Evolutionary conservation across 73 alveolate species (phyloP), one percentile per base, ranked within the genome.

Genomic region (Urostyla sp.): DNA sequence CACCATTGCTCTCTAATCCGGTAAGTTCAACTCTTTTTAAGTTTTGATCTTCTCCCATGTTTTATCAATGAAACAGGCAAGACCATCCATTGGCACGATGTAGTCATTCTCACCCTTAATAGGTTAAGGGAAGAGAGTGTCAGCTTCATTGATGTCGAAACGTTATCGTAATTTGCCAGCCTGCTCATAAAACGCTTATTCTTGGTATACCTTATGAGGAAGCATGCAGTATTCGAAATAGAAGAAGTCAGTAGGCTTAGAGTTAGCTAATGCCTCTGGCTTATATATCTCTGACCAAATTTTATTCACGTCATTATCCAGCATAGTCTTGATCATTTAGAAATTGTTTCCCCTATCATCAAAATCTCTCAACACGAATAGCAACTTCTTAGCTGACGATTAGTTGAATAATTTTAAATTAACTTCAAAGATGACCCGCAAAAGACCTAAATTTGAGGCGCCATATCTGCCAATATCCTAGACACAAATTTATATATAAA

Each of bases 281-380:
- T 94, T 94, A 37, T 91, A 87, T 21, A 91, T 92, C 56, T 91
- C 94, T 6, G 58, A 43, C 97, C 97, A 94, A 18, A 92, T 91
- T 35, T 72, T 72, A 32, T 53, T 75, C 69, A 94, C 78, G 75
- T 92, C 93, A 0, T 50, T 46, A 59, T 90, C 84, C 24, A 92
- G 78, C 37, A 58, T 73, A 21, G 66, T 82, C 59, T 34, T 91
- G 52, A 84, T 56, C 36, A 54, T 83, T 59, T 66, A 75, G 10
- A 50, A 43, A 81, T 91, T 94, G 61, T 88, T 88, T 7, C 74
- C 88, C 34, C 75, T 69, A 26, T 76, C 80, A 75, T 92, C 89
- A 57, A 94, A 94, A 73, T 94, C 98, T 76, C 98, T 89, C 24
- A 94, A 43, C 30, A 91, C 96, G 54, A 94, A 91, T 0, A 91